Evolutionary conservation across 73 alveolate species (phyloP).

Genomic region (Diophrys appendiculata): DNA sequence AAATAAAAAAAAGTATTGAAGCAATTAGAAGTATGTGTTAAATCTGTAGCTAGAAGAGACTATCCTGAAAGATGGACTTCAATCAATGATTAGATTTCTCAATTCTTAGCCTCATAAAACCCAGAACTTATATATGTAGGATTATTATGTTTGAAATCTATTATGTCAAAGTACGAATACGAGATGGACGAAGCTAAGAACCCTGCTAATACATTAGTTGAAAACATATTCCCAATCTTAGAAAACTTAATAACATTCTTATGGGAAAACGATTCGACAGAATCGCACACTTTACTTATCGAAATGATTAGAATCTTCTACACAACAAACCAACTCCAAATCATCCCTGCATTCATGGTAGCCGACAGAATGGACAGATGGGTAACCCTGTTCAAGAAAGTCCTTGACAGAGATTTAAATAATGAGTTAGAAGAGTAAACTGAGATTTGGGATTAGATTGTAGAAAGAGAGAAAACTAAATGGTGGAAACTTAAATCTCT

Average conservation of each 20-base stretch:
- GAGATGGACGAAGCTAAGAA: slow-evolving; percentile 55
- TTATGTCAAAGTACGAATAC: slow-evolving; percentile 43
- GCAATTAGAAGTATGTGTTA: slow-evolving; percentile 1
- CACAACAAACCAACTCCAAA: slow-evolving; percentile 50
- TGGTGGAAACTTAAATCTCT: slow-evolving; percentile 61
- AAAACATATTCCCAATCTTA: slow-evolving; percentile 38
- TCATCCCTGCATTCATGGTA: slow-evolving; percentile 44
- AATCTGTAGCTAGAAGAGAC: slow-evolving; percentile 30
- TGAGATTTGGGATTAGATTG: slow-evolving; percentile 51
- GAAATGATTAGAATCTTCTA: slow-evolving; percentile 48
- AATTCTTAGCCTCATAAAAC: background rate
- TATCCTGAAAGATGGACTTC: slow-evolving; percentile 40
- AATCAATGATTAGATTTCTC: background rate
- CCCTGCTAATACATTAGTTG: slow-evolving; percentile 59
- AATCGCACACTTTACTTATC: slow-evolving; percentile 38
- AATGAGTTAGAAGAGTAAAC: slow-evolving; percentile 36
- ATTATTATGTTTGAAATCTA: background rate
- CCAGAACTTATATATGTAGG: background rate
- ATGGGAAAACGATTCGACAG: slow-evolving; percentile 28
- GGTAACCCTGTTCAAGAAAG: slow-evolving; percentile 50
- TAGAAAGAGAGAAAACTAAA: slow-evolving; percentile 49
- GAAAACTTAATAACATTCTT: slow-evolving; percentile 38
- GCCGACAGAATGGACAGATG: slow-evolving; percentile 45
- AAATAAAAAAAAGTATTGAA: too few species aligned
- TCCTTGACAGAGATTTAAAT: slow-evolving; percentile 18